phyloP scores from a whole-genome alignment of 208 protist species.

The Crithidia fasciculata region DNA sequence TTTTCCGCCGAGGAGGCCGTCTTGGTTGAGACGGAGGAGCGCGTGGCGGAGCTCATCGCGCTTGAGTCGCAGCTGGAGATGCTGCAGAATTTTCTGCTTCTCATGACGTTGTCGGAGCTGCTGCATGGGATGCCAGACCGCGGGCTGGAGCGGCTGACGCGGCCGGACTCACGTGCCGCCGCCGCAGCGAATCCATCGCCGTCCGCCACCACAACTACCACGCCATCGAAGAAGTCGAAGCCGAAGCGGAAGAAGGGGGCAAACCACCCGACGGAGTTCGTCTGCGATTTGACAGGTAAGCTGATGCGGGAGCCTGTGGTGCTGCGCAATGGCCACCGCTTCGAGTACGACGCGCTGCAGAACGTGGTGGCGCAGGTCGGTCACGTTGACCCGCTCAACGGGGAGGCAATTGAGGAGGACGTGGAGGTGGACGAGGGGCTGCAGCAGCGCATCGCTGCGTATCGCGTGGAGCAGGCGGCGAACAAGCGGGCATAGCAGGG shows the following conservation, averaged over 20 bases:
- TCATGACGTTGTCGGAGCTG: constrained; percentile 73
- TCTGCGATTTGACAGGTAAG: constrained; percentile 85
- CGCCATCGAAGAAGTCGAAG: constrained; percentile 17
- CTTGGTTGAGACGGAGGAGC: constrained; percentile 52
- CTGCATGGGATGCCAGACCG: constrained; percentile 40
- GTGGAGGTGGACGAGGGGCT: constrained; percentile 70
- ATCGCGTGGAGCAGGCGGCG: constrained; percentile 66
- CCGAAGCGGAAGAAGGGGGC: constrained; percentile 47
- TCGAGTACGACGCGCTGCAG: constrained; percentile 82
- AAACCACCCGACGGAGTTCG: constrained; percentile 73
- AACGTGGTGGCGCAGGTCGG: constrained; percentile 81
- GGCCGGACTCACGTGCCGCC: neutral
- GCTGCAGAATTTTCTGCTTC: constrained; percentile 52
- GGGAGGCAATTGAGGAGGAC: constrained; percentile 68
- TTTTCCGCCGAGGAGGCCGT: constrained; percentile 58
- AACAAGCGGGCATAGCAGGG: constrained; percentile 7
- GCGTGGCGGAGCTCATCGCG: constrained; percentile 49
- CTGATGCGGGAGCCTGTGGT: constrained; percentile 91
- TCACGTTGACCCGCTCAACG: constrained; percentile 84
- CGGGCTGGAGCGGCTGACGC: constrained; percentile 22
- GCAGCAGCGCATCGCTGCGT: constrained; percentile 87
- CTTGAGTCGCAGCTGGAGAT: constrained; percentile 76
- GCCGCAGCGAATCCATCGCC: constrained; percentile 2
- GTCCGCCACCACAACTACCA: neutral
- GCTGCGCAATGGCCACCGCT: constrained; percentile 76